Evolutionary conservation across 2,329 filamentous ascomycete species (phyloP), one percentile per base, ranked within the genome.

Genomic region (Albifimbria verrucaria): DNA sequence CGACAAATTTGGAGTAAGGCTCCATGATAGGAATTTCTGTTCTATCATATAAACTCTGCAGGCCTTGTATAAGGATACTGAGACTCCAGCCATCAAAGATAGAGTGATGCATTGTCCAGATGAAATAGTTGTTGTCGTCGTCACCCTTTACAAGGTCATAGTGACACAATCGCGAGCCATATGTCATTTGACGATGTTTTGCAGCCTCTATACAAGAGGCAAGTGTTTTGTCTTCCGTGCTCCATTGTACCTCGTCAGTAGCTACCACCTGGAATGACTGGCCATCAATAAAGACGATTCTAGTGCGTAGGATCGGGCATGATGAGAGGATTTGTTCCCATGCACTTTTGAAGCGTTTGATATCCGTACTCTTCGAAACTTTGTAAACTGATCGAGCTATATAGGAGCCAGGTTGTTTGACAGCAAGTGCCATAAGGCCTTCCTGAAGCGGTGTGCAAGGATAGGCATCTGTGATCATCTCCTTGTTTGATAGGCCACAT

Each of bases 1-100:
- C 66, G 54, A 77, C 72, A 51, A 76, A 77, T 36, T 68, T 62
- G 45, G 70, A 72, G 59, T 75, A 76, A 6, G 52, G 39, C 5
- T 50, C 6, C 6, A 43, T 68, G 39, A 9, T 48, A 39, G 41
- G 21, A 36, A 28, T 7, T n/a, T 41, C 9, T 28, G 15, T 39
- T 15, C 20, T 41, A 21, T 48, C 39, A 23, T 60, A 60, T 9
- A 51, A 52, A 10, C 46, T 41, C 12, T 41, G 22, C 2, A 59
- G 41, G 2, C 49, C 26, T 12, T 54, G 48, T 22, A 62, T 52
- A 15, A 63, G 57, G 4, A 77, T 59, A 3, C 71, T 70, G 70
- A 77, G 73, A 1, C 71, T 74, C 74, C 77, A 79, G 15, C 77
- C 78, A 47, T 82, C 79, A 52, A 80, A 82, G 1, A 79, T 62